phyloP scores from a whole-genome alignment of 2,329 filamentous ascomycete genomes.

The Pseudogymnoascus sp. region DNA sequence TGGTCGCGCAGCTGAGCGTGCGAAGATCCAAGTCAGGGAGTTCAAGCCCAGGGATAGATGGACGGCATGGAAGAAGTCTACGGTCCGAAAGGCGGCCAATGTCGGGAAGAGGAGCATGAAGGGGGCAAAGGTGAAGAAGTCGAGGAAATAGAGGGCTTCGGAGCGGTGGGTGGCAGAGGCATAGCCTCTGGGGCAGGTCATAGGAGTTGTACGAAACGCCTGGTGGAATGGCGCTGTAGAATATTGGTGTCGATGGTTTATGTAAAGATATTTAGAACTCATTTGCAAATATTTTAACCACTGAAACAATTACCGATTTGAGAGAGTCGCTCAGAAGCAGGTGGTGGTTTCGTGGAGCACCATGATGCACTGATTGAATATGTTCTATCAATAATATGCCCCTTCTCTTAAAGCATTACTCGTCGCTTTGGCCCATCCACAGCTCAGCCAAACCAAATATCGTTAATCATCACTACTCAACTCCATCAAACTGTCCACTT shows the following conservation, averaged over 20 bases:
- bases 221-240: slow-evolving; percentile 9
- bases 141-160: neutral
- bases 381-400: neutral
- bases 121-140: slow-evolving; percentile 29
- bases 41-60: slow-evolving; percentile 50
- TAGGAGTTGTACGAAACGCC: neutral
- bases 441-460: neutral
- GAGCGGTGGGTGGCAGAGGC: neutral
- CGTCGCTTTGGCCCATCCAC: neutral
- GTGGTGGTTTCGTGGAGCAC: neutral
- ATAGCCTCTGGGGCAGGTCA: neutral
- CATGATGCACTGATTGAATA: neutral
- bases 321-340: neutral
- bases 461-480: slow-evolving; percentile 42
- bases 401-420: neutral
- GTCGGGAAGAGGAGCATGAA: slow-evolving; percentile 48
- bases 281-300: neutral
- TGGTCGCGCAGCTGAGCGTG: slow-evolving; percentile 54
- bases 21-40: slow-evolving; percentile 48
- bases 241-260: slow-evolving; percentile 1
- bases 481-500: slow-evolving; percentile 46
- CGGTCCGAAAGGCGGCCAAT: slow-evolving; percentile 41
- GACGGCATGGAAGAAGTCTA: slow-evolving; percentile 57
- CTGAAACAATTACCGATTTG: neutral
- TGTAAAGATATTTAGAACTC: slow-evolving; percentile 8